These are phyloP conservation scores for Stachybotrys chlorohalonatus DNA, from an alignment of 2,329 filamentous ascomycete genomes.

Conservation along the genomic window DNA sequence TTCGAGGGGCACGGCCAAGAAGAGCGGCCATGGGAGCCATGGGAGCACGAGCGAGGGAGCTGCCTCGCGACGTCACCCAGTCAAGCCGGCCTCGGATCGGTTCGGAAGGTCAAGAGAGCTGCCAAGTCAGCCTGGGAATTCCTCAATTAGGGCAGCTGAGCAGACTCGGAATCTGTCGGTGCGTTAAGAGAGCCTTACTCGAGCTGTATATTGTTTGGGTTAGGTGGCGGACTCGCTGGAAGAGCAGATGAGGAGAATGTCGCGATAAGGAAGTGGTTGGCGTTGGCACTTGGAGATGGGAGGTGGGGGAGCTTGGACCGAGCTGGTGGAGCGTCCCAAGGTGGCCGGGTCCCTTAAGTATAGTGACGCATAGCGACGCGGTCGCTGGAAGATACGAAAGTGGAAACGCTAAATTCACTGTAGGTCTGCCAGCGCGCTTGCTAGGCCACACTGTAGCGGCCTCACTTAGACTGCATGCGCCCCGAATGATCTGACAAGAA, in stretches of 20 bases:
- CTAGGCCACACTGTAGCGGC: too few species aligned
- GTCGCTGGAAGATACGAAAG: too few species aligned
- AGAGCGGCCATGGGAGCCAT: conserved; percentile 34
- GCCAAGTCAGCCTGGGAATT: not conserved
- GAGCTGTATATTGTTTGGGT: not conserved
- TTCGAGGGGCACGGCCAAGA: conserved; percentile 30
- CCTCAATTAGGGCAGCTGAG: not conserved
- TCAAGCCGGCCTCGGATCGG: not conserved
- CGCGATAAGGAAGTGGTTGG: not conserved
- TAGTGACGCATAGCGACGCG: too few species aligned
- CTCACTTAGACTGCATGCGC: too few species aligned
- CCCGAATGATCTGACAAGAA: too few species aligned
- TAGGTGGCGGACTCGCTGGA: not conserved
- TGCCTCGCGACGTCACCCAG: not conserved
- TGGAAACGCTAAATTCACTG: too few species aligned
- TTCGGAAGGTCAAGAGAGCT: not conserved
- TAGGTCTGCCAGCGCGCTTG: too few species aligned
- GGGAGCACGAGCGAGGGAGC: conserved; percentile 4
- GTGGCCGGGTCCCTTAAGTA: too few species aligned
- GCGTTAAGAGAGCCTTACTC: not conserved
- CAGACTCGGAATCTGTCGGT: not conserved
- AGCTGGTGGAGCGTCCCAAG: not conserved
- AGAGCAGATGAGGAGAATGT: not conserved
- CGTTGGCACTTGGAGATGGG: not conserved
- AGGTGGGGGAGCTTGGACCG: not conserved